Percentiles rank a stretch among this genome's conserved stretches.
phyloP scores from a whole-genome alignment of 768 basidiomycete genomes.

The Suillus decipiens region DNA sequence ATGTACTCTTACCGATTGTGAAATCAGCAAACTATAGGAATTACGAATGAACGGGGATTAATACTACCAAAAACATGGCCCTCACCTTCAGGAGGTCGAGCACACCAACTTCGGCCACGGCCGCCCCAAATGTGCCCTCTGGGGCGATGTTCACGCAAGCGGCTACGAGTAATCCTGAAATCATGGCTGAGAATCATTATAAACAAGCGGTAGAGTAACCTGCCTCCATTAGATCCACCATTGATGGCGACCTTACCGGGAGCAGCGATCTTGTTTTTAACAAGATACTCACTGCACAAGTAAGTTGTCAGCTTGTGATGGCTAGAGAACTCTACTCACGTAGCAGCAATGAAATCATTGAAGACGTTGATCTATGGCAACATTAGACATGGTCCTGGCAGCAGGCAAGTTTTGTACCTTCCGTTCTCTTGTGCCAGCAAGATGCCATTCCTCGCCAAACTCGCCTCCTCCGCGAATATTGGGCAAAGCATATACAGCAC shows the following conservation, averaged over 20 bases:
- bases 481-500: conserved; percentile 61
- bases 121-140: conserved; percentile 75
- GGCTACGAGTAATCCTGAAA: conserved; percentile 71
- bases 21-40: conserved; percentile 64
- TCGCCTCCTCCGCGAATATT: conserved; percentile 72
- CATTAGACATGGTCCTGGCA: conserved; percentile 8
- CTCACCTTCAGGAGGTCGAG: conserved; percentile 74
- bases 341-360: conserved; percentile 81
- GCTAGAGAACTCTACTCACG: conserved; percentile 44
- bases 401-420: conserved; percentile 46
- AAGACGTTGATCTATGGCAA: conserved; percentile 63
- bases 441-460: conserved; percentile 87
- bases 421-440: conserved; percentile 65
- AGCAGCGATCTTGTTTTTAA: conserved; percentile 70
- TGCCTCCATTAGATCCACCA: conserved; percentile 82
- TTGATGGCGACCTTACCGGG: conserved; percentile 74
- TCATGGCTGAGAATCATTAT: conserved; percentile 8
- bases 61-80: background rate
- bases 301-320: conserved; percentile 5
- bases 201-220: conserved; percentile 15
- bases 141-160: conserved; percentile 83
- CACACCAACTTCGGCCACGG: conserved; percentile 81
- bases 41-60: background rate
- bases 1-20: conserved; percentile 58
- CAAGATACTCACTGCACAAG: conserved; percentile 59